A percentile compares a stretch with the other conserved stretches of the same genome.
These are phyloP conservation scores for Diaporthe helianthi DNA, from an alignment of 2,329 filamentous ascomycete species.

Conservation along the genomic window DNA sequence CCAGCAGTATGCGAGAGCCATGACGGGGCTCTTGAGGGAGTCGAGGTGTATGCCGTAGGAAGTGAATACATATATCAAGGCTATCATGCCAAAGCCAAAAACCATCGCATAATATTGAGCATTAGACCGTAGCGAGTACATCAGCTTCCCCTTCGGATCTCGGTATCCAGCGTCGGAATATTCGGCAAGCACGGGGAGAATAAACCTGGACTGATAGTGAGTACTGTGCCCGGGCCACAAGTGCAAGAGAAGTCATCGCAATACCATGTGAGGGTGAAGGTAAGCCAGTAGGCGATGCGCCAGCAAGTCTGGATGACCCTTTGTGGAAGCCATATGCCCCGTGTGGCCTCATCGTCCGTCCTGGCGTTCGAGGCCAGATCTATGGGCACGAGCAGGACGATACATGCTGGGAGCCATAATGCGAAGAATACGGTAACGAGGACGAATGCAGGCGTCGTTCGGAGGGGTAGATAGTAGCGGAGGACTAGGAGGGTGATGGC, in stretches of 20 bases:
- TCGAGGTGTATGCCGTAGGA: constrained; percentile 75
- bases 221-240: background rate
- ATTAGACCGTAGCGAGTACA: constrained; percentile 87
- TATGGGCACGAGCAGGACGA: constrained; percentile 91
- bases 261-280: constrained; percentile 92
- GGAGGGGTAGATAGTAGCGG: constrained; percentile 88
- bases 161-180: constrained; percentile 95
- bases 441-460: constrained; percentile 88
- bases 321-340: constrained; percentile 87
- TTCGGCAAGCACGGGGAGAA: constrained; percentile 91
- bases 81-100: constrained; percentile 72
- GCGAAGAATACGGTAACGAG: constrained; percentile 93
- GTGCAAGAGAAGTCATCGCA: constrained; percentile 36
- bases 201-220: constrained; percentile 67
- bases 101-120: constrained; percentile 87
- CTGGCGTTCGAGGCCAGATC: constrained; percentile 88
- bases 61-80: constrained; percentile 83
- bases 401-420: constrained; percentile 89
- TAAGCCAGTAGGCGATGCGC: constrained; percentile 97
- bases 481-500: constrained; percentile 81
- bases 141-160: constrained; percentile 78
- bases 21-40: constrained; percentile 82
- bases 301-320: constrained; percentile 83
- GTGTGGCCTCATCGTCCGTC: constrained; percentile 71
- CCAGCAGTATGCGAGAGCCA: constrained; percentile 96